Percentiles rank a stretch among this genome's conserved stretches.
Conservation (phyloP, 345 rosid genomes). For the Laguncularia racemosa region DNA sequence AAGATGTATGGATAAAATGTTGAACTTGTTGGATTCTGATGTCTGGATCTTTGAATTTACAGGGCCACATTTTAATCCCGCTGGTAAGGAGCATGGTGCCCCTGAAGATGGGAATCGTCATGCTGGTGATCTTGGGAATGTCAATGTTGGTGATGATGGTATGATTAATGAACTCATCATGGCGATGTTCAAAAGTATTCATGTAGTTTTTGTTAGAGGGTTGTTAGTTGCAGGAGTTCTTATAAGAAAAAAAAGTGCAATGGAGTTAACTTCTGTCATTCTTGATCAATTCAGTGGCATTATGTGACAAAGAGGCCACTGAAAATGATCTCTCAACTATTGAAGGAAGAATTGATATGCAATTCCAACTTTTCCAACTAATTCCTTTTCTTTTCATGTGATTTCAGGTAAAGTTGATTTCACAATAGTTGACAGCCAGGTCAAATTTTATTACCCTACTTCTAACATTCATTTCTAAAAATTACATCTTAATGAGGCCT, state of each 20-base stretch:
- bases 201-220: too few relatives aligned
- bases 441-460: constrained; percentile 5
- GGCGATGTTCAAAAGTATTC: background rate
- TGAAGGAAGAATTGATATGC: too few relatives aligned
- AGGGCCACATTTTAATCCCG: constrained; percentile 96
- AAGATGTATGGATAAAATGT: background rate
- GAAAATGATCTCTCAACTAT: too few relatives aligned
- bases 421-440: constrained; percentile 63
- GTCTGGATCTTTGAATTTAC: background rate
- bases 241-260: too few relatives aligned
- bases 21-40: background rate
- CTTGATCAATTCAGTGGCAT: background rate
- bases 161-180: constrained; percentile 7
- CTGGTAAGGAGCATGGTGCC: constrained; percentile 81
- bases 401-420: constrained; percentile 53
- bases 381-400: background rate
- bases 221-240: too few relatives aligned
- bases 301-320: background rate
- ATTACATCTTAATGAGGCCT: too few relatives aligned
- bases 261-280: background rate
- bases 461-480: background rate
- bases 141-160: constrained; percentile 85
- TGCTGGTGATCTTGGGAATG: constrained; percentile 95
- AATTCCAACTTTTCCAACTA: too few relatives aligned
- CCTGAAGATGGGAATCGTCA: constrained; percentile 83